Conservation (phyloP, 148 eudicot species). For the Vaccinium darrowii region DNA sequence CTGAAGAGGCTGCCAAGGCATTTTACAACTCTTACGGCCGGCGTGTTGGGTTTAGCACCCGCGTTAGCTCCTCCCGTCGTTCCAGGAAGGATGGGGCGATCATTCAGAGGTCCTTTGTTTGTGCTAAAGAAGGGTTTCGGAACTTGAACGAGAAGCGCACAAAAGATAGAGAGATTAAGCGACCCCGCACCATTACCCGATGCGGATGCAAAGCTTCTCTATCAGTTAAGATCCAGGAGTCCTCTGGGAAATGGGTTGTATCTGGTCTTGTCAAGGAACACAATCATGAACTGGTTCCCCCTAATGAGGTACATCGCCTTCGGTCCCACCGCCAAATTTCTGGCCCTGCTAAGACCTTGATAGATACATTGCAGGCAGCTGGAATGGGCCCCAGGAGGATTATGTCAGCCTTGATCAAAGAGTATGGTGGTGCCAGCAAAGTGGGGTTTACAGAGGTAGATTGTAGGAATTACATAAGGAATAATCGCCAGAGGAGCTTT, state of each 20-base stretch:
- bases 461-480: constrained; percentile 63
- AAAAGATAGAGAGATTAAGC: constrained; percentile 52
- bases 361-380: constrained; percentile 67
- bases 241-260: constrained; percentile 58
- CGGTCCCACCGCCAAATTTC: constrained; percentile 60
- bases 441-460: constrained; percentile 68
- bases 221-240: constrained; percentile 53
- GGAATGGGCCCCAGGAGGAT: constrained; percentile 66
- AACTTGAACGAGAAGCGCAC: constrained; percentile 58
- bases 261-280: constrained; percentile 52
- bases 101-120: constrained; percentile 58
- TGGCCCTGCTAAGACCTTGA: constrained; percentile 61
- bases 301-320: constrained; percentile 60
- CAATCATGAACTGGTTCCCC: constrained; percentile 55
- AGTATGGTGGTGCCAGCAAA: constrained; percentile 60
- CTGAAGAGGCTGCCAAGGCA: constrained; percentile 66
- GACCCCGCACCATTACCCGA: constrained; percentile 51
- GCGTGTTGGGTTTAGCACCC: constrained; percentile 63
- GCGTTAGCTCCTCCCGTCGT: constrained; percentile 61
- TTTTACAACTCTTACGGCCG: constrained; percentile 61
- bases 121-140: constrained; percentile 64
- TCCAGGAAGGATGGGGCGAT: constrained; percentile 66
- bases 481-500: constrained; percentile 47
- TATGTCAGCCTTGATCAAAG: constrained; percentile 62
- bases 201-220: constrained; percentile 58